These are phyloP conservation scores for Pisolithus albus DNA, from an alignment of 768 basidiomycete genomes.

Conservation along the genomic window DNA sequence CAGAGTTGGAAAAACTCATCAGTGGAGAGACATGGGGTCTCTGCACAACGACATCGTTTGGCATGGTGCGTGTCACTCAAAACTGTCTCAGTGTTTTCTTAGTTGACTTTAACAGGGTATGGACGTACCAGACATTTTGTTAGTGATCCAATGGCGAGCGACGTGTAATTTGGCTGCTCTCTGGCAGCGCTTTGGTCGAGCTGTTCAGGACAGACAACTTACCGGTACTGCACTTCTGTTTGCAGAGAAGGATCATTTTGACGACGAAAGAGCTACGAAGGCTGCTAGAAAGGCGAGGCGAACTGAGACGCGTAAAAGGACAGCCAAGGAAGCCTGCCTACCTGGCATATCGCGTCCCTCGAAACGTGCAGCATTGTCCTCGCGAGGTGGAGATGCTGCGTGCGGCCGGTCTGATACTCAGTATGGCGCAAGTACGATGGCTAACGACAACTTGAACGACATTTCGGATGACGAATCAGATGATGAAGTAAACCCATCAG, in stretches of 20 bases:
- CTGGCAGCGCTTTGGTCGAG: slow-evolving; percentile 32
- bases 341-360: background rate
- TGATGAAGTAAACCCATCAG: too few species aligned
- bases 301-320: background rate
- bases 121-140: slow-evolving; percentile 26
- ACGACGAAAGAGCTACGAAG: slow-evolving; percentile 9
- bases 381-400: too few species aligned
- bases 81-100: too few species aligned
- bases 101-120: slow-evolving; percentile 23
- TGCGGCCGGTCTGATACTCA: too few species aligned
- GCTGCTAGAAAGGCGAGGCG: slow-evolving; percentile 1
- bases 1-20: too few species aligned
- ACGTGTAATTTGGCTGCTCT: slow-evolving; percentile 19
- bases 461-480: too few species aligned
- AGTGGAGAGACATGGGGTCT: slow-evolving; percentile 1
- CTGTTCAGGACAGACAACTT: slow-evolving; percentile 8
- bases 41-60: slow-evolving; percentile 27
- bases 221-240: slow-evolving; percentile 20
- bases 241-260: slow-evolving; percentile 23
- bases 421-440: too few species aligned
- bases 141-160: slow-evolving; percentile 30
- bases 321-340: background rate
- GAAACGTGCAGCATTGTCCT: too few species aligned
- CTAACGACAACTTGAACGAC: too few species aligned
- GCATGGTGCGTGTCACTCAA: slow-evolving; percentile 23